Evolutionary conservation across 169 alveolate genomes (phyloP).

Genomic region (Cryptosporidium meleagridis): DNA sequence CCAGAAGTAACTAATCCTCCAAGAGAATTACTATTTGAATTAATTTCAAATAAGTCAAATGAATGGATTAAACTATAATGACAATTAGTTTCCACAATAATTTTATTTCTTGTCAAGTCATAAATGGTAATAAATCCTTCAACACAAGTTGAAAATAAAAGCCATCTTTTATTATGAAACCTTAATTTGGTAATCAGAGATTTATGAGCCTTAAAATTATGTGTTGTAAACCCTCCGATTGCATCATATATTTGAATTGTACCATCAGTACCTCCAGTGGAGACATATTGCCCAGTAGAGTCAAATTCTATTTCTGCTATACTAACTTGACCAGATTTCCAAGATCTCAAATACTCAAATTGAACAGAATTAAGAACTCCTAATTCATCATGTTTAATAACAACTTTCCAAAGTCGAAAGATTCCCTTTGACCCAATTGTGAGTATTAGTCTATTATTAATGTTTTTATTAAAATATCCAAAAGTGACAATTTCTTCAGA

Average conservation of each 20-base stretch:
- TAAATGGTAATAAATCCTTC: slow-evolving; percentile 50
- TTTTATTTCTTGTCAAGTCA: slow-evolving; percentile 39
- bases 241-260: slow-evolving; percentile 56
- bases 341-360: slow-evolving; percentile 43
- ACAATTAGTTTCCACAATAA: background rate
- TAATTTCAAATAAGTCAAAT: slow-evolving; percentile 44
- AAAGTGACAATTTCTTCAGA: slow-evolving; percentile 46
- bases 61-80: slow-evolving; percentile 49
- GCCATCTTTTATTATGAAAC: slow-evolving; percentile 58
- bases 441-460: background rate
- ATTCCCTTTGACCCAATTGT: slow-evolving; percentile 59
- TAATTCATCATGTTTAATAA: slow-evolving; percentile 3
- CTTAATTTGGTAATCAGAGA: slow-evolving; percentile 46
- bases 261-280: slow-evolving; percentile 71
- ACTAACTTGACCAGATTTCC: slow-evolving; percentile 56
- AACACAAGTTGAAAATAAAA: slow-evolving; percentile 52
- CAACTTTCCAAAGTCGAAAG: slow-evolving; percentile 55
- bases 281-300: slow-evolving; percentile 57
- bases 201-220: slow-evolving; percentile 31
- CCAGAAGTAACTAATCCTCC: slow-evolving; percentile 68
- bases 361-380: background rate
- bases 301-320: slow-evolving; percentile 49
- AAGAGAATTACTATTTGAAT: background rate
- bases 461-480: slow-evolving; percentile 5
- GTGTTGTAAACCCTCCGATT: slow-evolving; percentile 69